Base-by-base conservation (phyloP, 768 basidiomycete genomes). In the Tulasnella sp. region DNA sequence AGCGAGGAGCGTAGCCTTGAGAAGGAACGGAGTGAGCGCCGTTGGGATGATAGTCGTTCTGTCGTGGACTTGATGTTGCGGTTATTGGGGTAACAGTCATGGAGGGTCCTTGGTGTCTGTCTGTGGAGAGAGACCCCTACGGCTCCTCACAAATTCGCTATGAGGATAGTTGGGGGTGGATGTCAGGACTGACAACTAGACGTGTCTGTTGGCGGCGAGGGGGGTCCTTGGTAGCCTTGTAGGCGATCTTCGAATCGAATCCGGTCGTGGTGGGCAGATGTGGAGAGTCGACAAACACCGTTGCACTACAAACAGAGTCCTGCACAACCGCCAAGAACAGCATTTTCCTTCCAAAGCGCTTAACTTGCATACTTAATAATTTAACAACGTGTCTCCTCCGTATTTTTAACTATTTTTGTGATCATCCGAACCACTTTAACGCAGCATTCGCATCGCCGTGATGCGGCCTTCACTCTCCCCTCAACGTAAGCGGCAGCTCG, bases 401-500 rank as follows among this genome's bases (percentile, higher is more conserved):
- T 25, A n/a, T 25, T 7, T 3, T 12, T 12, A 17, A 17, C 29
- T 58, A 25, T 1, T 25, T 2, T 12, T 25, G 42, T 7, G 29
- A 31, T 25, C 54, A 3, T 25, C n/a, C 42, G 17, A 17, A 42
- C 17, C 42, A 42, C 42, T 42, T 42, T 42, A 17, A 42, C 9
- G 9, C 42, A 17, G 42, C 17, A 8, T 42, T 17, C 17, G 3
- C 52, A 12, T 31, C n/a, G 31, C 58, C 3, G 58, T 64, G 31
- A 64, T 7, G 58, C 12, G n/a, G 42, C 17, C 9, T 8, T 42
- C 8, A 31, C 7, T 25, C 19, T 3, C 31, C 58, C 58, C 58
- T n/a, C 58, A 25, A 93, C 83, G 80, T 93, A 93, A n/a, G 82
- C 82, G 0, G 92, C 92, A 3, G 85, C 85, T 64, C 85, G 84